Conservation (phyloP, 192 early-diverging fungal genomes). For the Geranomyces michiganensis region DNA sequence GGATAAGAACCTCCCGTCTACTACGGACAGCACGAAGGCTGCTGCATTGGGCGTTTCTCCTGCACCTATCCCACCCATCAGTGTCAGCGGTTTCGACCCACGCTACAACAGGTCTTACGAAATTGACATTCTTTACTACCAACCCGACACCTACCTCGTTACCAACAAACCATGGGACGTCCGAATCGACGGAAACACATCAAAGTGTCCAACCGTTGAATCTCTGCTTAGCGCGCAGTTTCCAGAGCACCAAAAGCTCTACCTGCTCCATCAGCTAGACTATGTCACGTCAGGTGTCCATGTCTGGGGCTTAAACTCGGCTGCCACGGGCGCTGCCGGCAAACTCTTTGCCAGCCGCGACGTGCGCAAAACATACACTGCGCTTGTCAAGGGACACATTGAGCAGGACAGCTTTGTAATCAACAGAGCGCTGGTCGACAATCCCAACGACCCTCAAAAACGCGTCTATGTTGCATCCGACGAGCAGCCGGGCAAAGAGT, state of each 20-base stretch:
- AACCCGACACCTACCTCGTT: constrained; percentile 24
- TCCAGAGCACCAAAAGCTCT: constrained; percentile 33
- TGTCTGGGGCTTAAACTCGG: constrained; percentile 32
- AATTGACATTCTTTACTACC: constrained; percentile 34
- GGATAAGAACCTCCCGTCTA: too few relatives aligned
- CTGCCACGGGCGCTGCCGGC: constrained; percentile 33
- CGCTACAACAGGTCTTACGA: constrained; percentile 30
- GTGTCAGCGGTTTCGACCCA: constrained; percentile 21
- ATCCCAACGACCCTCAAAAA: constrained; percentile 30
- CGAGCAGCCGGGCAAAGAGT: constrained; percentile 24
- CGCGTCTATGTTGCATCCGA: constrained; percentile 18
- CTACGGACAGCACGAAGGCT: too few relatives aligned
- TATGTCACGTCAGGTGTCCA: constrained; percentile 48
- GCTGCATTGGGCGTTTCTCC: constrained; percentile 8
- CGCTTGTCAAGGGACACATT: constrained; percentile 37
- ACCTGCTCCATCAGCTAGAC: constrained; percentile 48
- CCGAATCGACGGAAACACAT: constrained; percentile 34
- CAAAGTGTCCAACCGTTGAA: constrained; percentile 25
- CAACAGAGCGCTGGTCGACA: constrained; percentile 26
- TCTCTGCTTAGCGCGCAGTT: constrained; percentile 27
- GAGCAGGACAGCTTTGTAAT: constrained; percentile 36
- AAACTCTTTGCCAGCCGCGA: constrained; percentile 29
- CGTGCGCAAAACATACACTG: constrained; percentile 43
- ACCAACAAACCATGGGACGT: constrained; percentile 33
- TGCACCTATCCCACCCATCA: constrained; percentile 14